Evolutionary conservation across 176 grass and related monocot genomes (phyloP), one percentile per base, ranked within the genome.

Genomic region (Neostapfia colusana): DNA sequence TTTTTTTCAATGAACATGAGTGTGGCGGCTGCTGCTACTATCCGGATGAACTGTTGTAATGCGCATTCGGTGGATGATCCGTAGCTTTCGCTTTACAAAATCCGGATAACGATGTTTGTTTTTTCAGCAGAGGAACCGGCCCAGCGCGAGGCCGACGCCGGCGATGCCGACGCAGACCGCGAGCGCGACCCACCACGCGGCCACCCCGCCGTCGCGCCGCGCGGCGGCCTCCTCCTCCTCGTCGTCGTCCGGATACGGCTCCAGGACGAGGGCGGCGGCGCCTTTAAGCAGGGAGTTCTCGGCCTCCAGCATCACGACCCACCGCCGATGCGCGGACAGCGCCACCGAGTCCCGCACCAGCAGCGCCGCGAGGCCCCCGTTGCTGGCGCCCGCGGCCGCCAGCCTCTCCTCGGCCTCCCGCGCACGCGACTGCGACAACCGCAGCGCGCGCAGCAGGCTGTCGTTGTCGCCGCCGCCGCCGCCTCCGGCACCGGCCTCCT

Each of bases 351-450:
- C 91, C 15, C 89, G 82, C 45, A 99, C 69, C 44, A 99, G 79
- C 78, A 95, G 74, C 27, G 65, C 70, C 45, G 79, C 81, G 36
- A 95, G 86, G 16, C 82, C 82, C 28, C 83, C 76, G 76, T 86
- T 90, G 63, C 57, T 85, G 31, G 74, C 65, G 20, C 78, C 84
- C 20, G 87, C 90, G 4, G 79, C 78, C 27, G 72, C 46, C 67
- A 84, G 81, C 81, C 81, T 79, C 77, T 69, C 84, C 85, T 95
- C 91, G 16, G 89, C 95, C 84, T 99, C 89, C 56, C 95, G 83
- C 21, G 95, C 91, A n/a, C 95, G 91, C 72, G 95, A 95, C 81
- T 99, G 95, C 59, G 91, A 99, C 43, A 95, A 83, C 17, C 80
- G 89, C 79, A 97, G 79, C 24, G 91, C 95, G 10, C 84, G 87